Percentiles rank a stretch among this genome's conserved stretches.
Conservation (phyloP, 2,329 filamentous ascomycete species). For the Talaromyces sp. region DNA sequence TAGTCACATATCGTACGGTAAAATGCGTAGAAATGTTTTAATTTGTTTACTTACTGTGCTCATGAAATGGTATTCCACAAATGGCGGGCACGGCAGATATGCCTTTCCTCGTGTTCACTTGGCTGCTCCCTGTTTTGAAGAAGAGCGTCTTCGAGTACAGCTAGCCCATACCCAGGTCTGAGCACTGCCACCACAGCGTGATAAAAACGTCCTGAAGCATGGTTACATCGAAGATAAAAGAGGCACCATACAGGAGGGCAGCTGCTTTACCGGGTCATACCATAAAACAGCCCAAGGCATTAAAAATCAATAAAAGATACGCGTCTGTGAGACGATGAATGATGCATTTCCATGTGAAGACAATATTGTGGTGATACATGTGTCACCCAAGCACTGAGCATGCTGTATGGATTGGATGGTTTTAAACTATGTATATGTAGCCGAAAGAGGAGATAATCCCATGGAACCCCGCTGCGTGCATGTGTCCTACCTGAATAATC, state of each 20-base stretch:
- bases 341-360: not conserved
- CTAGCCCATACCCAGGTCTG: not conserved
- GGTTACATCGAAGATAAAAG: not conserved
- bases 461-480: not conserved
- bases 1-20: not conserved
- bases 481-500: not conserved
- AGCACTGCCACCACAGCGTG: not conserved
- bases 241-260: not conserved
- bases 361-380: not conserved
- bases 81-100: not conserved
- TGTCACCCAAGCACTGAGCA: not conserved
- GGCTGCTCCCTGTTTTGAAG: too few species aligned
- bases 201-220: not conserved
- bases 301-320: not conserved
- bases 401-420: not conserved
- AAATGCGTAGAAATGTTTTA: too few species aligned
- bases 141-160: not conserved
- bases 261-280: not conserved
- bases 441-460: not conserved
- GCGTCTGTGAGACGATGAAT: not conserved
- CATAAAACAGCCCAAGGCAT: not conserved
- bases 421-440: not conserved
- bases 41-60: too few species aligned
- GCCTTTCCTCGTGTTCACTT: not conserved
- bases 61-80: not conserved